phyloP scores from a whole-genome alignment of 1,139 yeast species.

The Arxiozyma slooffiae region DNA sequence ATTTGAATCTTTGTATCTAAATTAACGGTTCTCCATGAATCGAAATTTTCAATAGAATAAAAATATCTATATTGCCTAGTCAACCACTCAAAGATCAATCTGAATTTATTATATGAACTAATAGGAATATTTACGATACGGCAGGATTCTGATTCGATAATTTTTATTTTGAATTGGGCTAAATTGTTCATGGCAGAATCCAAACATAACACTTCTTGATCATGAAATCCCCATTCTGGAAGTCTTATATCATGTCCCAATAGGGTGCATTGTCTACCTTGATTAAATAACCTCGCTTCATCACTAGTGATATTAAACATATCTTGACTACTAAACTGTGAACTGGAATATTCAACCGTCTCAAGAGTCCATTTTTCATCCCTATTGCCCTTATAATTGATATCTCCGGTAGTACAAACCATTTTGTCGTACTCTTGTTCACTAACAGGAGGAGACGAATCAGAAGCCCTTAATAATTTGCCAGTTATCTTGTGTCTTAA shows the following conservation, averaged over 20 bases:
- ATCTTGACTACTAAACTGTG: slow-evolving; percentile 17
- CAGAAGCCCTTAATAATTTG: slow-evolving; percentile 47
- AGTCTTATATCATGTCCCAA: slow-evolving; percentile 52
- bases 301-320: slow-evolving; percentile 42
- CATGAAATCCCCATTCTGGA: slow-evolving; percentile 62
- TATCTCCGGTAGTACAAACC: slow-evolving; percentile 54
- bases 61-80: slow-evolving; percentile 17
- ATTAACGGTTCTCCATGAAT: neutral
- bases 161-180: slow-evolving; percentile 48
- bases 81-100: slow-evolving; percentile 11
- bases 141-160: neutral
- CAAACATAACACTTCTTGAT: slow-evolving; percentile 69
- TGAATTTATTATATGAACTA: neutral
- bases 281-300: slow-evolving; percentile 47
- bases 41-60: slow-evolving; percentile 11
- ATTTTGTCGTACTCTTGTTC: slow-evolving; percentile 74
- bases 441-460: slow-evolving; percentile 61
- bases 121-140: neutral
- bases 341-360: slow-evolving; percentile 4
- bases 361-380: slow-evolving; percentile 42
- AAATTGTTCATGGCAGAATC: slow-evolving; percentile 50
- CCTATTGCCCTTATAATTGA: slow-evolving; percentile 38
- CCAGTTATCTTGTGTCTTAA: slow-evolving; percentile 56
- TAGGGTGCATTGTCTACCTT: slow-evolving; percentile 50
- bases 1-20: neutral